Evolutionary conservation across 1,139 yeast species (phyloP).

Genomic region (Suhomyces ambrosiae): DNA sequence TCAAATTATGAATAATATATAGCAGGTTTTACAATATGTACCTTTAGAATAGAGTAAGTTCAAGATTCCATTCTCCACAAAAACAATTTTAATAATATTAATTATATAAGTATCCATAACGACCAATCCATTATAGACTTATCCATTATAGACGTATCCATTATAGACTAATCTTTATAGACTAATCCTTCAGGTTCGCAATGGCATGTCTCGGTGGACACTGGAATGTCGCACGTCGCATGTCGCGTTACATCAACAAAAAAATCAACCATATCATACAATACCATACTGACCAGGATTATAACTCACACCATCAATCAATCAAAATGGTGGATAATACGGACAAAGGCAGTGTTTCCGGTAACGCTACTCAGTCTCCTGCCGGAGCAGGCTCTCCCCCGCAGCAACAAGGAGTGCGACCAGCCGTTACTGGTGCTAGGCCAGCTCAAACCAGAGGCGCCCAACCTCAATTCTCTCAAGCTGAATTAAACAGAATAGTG

Average conservation of each 20-base stretch:
- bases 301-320: not conserved
- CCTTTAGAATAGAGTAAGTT: no score
- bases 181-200: not conserved
- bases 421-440: slow-evolving; percentile 10
- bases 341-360: slow-evolving; percentile 4
- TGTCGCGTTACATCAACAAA: slow-evolving; percentile 5
- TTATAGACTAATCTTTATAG: no score
- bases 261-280: slow-evolving; percentile 4
- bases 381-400: slow-evolving; percentile 11
- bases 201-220: no score
- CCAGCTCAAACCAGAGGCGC: slow-evolving; percentile 21
- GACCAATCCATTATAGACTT: no score
- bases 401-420: slow-evolving; percentile 12
- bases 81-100: no score
- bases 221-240: slow-evolving; percentile 7
- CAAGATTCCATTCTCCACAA: no score
- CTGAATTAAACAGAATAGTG: slow-evolving; percentile 86
- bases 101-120: no score
- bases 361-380: slow-evolving; percentile 5
- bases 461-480: slow-evolving; percentile 55
- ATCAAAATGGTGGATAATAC: slow-evolving; percentile 6
- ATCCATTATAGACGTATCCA: no score
- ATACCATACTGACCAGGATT: no score
- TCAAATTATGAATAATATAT: no score
- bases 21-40: no score